Evolutionary conservation across 2,329 filamentous ascomycete species (phyloP).

Genomic region (Aureobasidium sp.): DNA sequence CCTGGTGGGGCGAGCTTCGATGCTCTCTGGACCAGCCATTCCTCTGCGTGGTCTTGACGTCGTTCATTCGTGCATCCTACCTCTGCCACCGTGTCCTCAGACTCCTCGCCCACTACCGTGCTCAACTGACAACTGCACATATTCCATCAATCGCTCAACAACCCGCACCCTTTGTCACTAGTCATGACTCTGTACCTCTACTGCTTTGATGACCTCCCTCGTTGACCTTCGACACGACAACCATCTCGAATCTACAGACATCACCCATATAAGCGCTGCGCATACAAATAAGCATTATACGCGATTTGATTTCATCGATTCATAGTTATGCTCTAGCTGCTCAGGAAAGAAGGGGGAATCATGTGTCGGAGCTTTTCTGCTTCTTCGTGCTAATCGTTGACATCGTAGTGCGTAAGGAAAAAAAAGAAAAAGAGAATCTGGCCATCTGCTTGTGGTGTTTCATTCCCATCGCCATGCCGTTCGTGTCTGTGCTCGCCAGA

Average conservation of each 20-base stretch:
- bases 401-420: not conserved
- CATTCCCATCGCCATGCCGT: not conserved
- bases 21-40: not conserved
- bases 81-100: not conserved
- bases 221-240: not conserved
- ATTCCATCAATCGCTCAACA: not conserved
- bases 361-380: not conserved
- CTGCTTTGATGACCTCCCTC: not conserved
- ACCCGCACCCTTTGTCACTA: not conserved
- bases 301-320: not conserved
- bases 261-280: not conserved
- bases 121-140: not conserved
- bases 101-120: not conserved
- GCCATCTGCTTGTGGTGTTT: not conserved
- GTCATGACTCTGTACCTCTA: not conserved
- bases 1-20: not conserved
- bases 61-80: not conserved
- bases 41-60: conserved; percentile 7
- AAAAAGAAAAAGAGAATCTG: not conserved
- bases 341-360: not conserved
- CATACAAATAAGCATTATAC: not conserved
- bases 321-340: not conserved
- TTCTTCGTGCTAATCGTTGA: not conserved
- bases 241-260: not conserved
- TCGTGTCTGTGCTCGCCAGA: not conserved